phyloP scores from a whole-genome alignment of 2,329 filamentous ascomycete genomes.

The Falciphora oryzae region DNA sequence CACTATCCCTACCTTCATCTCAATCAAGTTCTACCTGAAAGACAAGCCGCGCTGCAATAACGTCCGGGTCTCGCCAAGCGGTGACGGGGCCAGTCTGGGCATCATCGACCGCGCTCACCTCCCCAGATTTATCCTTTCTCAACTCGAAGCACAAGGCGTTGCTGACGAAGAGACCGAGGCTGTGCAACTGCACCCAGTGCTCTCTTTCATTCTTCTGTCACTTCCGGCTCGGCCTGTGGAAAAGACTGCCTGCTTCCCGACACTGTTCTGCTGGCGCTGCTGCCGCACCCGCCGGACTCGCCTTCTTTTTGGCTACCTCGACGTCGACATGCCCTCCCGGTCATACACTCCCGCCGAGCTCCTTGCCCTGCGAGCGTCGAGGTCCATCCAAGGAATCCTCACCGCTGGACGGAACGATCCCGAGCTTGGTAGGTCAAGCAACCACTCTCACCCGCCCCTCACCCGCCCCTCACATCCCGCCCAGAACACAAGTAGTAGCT shows the following conservation, averaged over 20 bases:
- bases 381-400: constrained; percentile 5
- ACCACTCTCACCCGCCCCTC: neutral
- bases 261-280: constrained; percentile 16
- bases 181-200: constrained; percentile 13
- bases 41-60: constrained; percentile 10
- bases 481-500: neutral
- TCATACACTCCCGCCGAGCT: constrained; percentile 17
- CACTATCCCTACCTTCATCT: constrained; percentile 13
- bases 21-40: constrained; percentile 12
- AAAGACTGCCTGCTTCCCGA: constrained; percentile 5
- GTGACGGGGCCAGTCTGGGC: constrained; percentile 5
- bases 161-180: constrained; percentile 12
- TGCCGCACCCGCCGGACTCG: constrained; percentile 11
- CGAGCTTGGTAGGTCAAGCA: constrained; percentile 12
- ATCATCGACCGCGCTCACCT: constrained; percentile 5
- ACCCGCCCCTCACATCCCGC: neutral
- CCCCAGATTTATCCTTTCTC: constrained; percentile 15
- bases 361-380: constrained; percentile 13
- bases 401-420: constrained; percentile 12
- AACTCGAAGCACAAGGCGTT: constrained; percentile 17
- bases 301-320: constrained; percentile 16
- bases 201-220: constrained; percentile 15
- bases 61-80: constrained; percentile 3
- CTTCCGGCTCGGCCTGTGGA: constrained; percentile 7
- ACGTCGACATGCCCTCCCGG: constrained; percentile 14